These are phyloP conservation scores for Akanthomyces dipterigenus DNA, from an alignment of 2,329 filamentous ascomycete species.

Conservation along the genomic window DNA sequence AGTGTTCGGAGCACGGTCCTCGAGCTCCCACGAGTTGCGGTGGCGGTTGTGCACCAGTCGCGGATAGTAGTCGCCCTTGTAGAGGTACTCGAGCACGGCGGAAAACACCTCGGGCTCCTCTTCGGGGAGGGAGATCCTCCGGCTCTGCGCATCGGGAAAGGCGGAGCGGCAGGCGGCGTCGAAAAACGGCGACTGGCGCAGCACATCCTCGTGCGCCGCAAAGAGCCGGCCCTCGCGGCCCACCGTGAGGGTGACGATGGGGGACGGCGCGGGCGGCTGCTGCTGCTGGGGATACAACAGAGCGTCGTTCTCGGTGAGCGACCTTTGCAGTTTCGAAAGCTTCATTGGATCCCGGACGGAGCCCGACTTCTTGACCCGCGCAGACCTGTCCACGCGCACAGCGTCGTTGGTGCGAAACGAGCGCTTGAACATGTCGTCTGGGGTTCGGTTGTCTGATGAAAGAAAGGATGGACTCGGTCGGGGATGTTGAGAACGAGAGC, in stretches of 20 bases:
- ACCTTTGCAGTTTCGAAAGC: conserved; percentile 79
- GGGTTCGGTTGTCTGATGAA: conserved; percentile 12
- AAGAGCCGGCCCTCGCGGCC: conserved; percentile 83
- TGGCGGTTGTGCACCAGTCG: conserved; percentile 82
- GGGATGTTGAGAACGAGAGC: conserved; percentile 20
- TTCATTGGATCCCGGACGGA: conserved; percentile 66
- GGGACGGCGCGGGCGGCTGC: conserved; percentile 39
- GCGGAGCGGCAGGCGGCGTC: conserved; percentile 62
- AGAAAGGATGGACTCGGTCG: conserved; percentile 21
- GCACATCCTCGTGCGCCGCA: conserved; percentile 89
- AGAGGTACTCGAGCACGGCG: conserved; percentile 90
- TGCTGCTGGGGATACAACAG: conserved; percentile 10
- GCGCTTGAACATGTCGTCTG: conserved; percentile 74
- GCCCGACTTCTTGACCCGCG: conserved; percentile 63
- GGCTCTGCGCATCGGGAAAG: conserved; percentile 69
- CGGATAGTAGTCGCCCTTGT: conserved; percentile 94
- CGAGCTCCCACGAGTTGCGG: conserved; percentile 82
- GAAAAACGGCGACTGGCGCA: conserved; percentile 81
- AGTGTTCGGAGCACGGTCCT: conserved; percentile 47
- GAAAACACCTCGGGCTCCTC: conserved; percentile 91
- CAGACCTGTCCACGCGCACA: conserved; percentile 74
- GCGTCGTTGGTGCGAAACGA: conserved; percentile 73
- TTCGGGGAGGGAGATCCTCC: conserved; percentile 64
- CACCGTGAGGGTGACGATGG: conserved; percentile 82
- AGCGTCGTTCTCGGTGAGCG: conserved; percentile 54